These are phyloP conservation scores for Melaleuca alternifolia DNA, from an alignment of 345 rosid genomes.

Conservation along the genomic window DNA sequence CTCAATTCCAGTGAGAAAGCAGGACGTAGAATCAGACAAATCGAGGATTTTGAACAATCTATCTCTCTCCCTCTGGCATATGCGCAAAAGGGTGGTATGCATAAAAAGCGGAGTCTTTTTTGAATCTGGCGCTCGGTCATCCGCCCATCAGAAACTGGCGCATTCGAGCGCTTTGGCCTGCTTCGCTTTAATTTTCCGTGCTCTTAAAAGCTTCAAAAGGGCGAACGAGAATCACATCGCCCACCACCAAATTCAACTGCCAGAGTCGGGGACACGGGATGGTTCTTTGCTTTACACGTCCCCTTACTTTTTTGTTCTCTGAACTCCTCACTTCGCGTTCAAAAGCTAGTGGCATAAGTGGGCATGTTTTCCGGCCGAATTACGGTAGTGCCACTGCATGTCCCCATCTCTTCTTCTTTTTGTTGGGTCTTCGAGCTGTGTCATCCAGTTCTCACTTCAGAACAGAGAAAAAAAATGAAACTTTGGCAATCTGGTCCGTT, in stretches of 20 bases:
- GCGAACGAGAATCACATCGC: background rate
- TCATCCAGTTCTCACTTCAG: background rate
- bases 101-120: background rate
- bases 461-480: background rate
- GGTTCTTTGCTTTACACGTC: background rate
- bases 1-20: background rate
- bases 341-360: background rate
- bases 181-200: background rate
- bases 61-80: background rate
- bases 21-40: slow-evolving; percentile 4
- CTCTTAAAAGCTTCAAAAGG: background rate
- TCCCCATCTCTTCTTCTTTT: rapidly evolving
- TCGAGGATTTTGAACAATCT: background rate
- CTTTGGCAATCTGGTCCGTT: background rate
- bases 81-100: background rate
- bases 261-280: background rate
- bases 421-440: background rate
- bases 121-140: background rate
- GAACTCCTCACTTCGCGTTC: background rate
- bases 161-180: background rate
- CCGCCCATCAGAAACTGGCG: background rate
- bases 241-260: background rate
- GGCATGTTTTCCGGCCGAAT: background rate
- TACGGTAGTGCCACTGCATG: background rate
- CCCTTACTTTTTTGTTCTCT: background rate